A percentile compares a stretch with the other conserved stretches of the same genome.
Conservation (phyloP, 192 early-diverging fungal genomes). For the Podila epicladia region DNA sequence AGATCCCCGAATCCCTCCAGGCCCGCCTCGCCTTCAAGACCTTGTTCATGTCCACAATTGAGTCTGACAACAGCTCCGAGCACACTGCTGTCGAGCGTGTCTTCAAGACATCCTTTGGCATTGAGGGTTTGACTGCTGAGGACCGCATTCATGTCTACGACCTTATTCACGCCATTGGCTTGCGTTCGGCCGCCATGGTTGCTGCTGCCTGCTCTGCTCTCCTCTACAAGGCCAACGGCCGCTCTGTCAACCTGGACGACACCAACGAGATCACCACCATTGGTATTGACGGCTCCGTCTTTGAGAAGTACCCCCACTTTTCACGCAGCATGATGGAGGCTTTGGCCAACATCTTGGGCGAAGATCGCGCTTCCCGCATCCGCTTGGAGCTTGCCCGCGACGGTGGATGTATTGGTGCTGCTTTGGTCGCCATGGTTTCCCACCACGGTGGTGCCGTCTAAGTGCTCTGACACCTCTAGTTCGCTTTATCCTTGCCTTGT, state of each 20-base stretch:
- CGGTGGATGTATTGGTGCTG: slow-evolving; percentile 77
- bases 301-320: slow-evolving; percentile 86
- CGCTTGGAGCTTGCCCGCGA: slow-evolving; percentile 74
- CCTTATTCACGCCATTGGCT: slow-evolving; percentile 77
- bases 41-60: slow-evolving; percentile 62
- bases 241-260: slow-evolving; percentile 34
- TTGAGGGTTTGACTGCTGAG: slow-evolving; percentile 64
- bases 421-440: slow-evolving; percentile 70
- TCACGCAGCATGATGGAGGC: slow-evolving; percentile 73
- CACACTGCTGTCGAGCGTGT: slow-evolving; percentile 68
- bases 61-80: slow-evolving; percentile 60
- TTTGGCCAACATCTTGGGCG: slow-evolving; percentile 76
- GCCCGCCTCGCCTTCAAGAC: slow-evolving; percentile 52
- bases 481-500: too few relatives aligned
- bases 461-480: not conserved
- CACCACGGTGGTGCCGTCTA: slow-evolving; percentile 2
- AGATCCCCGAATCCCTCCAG: not conserved
- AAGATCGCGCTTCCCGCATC: slow-evolving; percentile 70
- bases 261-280: slow-evolving; percentile 58
- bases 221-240: slow-evolving; percentile 29
- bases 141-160: slow-evolving; percentile 78
- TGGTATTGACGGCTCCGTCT: slow-evolving; percentile 88
- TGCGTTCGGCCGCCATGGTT: slow-evolving; percentile 79
- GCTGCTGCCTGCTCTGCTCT: slow-evolving; percentile 68
- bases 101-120: slow-evolving; percentile 59